Percentiles rank a stretch among this genome's conserved stretches.
These are phyloP conservation scores for Codiaeum variegatum DNA, from an alignment of 441 rosid genomes.

Conservation along the genomic window DNA sequence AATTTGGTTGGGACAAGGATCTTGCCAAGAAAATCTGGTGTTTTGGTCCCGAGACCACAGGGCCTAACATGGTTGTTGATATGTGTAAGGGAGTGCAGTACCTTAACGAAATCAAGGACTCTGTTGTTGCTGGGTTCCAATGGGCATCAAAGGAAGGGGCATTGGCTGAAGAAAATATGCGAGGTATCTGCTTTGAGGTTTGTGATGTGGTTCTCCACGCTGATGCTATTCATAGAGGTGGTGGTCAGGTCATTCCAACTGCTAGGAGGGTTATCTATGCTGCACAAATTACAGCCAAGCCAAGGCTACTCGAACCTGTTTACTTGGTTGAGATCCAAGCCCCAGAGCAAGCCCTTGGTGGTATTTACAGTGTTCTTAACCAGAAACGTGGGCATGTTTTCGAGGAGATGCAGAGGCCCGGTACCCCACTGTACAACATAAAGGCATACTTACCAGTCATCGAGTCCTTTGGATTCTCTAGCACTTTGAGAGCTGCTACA, in stretches of 20 bases:
- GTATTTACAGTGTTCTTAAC: conserved; percentile 43
- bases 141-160: conserved; percentile 62
- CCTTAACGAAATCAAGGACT: conserved; percentile 53
- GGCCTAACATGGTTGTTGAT: conserved; percentile 57
- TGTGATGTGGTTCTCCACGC: conserved; percentile 55
- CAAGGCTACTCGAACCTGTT: conserved; percentile 43
- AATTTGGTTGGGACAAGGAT: conserved; percentile 56
- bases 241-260: conserved; percentile 54
- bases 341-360: conserved; percentile 44
- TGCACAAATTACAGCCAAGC: conserved; percentile 50
- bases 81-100: conserved; percentile 61
- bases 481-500: conserved; percentile 36
- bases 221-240: conserved; percentile 55
- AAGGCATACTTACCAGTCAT: conserved; percentile 47
- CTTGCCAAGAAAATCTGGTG: conserved; percentile 59
- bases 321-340: conserved; percentile 44
- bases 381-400: conserved; percentile 47
- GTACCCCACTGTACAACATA: conserved; percentile 40
- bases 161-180: conserved; percentile 54
- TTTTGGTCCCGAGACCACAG: conserved; percentile 54
- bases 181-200: conserved; percentile 51
- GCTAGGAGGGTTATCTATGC: conserved; percentile 55
- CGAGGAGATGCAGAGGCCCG: conserved; percentile 46
- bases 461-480: conserved; percentile 43
- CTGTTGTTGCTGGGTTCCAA: conserved; percentile 55